Evolutionary conservation across 768 basidiomycete species (phyloP), one percentile per base, ranked within the genome.

Genomic region (Russula sp.): DNA sequence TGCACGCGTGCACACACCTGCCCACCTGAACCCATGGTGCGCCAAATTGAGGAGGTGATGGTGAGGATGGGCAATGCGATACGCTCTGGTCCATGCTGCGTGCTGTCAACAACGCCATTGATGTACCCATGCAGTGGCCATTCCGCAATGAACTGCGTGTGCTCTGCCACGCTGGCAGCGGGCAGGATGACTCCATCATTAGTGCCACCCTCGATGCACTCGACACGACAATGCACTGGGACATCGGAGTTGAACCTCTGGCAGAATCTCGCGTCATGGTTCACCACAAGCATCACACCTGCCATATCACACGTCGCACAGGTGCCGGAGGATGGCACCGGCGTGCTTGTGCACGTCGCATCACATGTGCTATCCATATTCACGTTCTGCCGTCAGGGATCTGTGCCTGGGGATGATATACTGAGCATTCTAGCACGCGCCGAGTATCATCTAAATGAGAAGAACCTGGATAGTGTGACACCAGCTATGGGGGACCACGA

Each of bases 51-150:
- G n/a, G n/a, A n/a, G n/a, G n/a, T n/a, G n/a, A n/a, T n/a, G n/a
- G n/a, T n/a, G n/a, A n/a, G n/a, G n/a, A n/a, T n/a, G n/a, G n/a
- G n/a, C n/a, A n/a, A n/a, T n/a, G n/a, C n/a, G n/a, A 98, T 72
- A 84, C 89, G 11, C 82, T 99, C 68, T 98, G 93, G 92, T 87
- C 94, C 6, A 91, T 94, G 10, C 74, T 96, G 63, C 92, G 93
- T 53, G 90, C 93, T 3, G 77, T 96, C 39, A 78, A 78, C 66
- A 79, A 81, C 66, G 78, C 81, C 48, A 75, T 93, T 61, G 77
- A 83, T 18, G 81, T 86, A 1, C 77, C 87, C 11, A 77, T 79
- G 2, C 85, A 90, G 53, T 83, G 81, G 65, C 87, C 94, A 0
- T 98, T 99, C 83, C 87, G 92, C 47, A 85, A 89, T 55, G 92